A percentile compares a stretch with the other conserved stretches of the same genome.
Evolutionary conservation across 2,329 filamentous ascomycete genomes (phyloP).

Genomic region (Trichoderma sp.): DNA sequence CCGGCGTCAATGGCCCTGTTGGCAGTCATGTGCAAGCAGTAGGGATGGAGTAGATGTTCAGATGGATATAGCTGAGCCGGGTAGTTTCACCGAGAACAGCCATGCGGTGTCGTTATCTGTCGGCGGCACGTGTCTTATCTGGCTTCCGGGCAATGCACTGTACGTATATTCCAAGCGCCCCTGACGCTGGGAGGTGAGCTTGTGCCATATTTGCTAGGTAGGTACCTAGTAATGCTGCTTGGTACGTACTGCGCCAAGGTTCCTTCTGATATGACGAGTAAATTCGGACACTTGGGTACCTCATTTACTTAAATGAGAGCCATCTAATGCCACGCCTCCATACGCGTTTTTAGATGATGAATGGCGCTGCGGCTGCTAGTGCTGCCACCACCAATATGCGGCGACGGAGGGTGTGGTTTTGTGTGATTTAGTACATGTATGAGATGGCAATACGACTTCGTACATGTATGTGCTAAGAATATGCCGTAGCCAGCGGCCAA

Average conservation of each 20-base stretch:
- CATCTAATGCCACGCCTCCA: background rate
- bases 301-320: background rate
- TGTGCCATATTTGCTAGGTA: background rate
- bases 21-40: background rate
- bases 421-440: background rate
- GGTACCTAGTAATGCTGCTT: too few species aligned
- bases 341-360: background rate
- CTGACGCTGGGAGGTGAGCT: background rate
- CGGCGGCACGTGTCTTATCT: conserved; percentile 16
- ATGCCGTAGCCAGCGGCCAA: background rate
- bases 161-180: background rate
- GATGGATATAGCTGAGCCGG: background rate
- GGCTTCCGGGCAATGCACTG: background rate
- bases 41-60: background rate
- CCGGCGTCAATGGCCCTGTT: background rate
- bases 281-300: background rate
- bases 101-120: background rate
- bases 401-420: background rate
- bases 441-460: background rate
- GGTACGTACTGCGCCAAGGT: background rate
- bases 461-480: background rate
- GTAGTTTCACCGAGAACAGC: conserved; percentile 17
- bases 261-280: background rate
- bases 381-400: background rate
- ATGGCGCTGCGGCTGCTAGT: background rate